These are phyloP conservation scores for Apodospora peruviana DNA, from an alignment of 495 filamentous ascomycete genomes.

Conservation along the genomic window DNA sequence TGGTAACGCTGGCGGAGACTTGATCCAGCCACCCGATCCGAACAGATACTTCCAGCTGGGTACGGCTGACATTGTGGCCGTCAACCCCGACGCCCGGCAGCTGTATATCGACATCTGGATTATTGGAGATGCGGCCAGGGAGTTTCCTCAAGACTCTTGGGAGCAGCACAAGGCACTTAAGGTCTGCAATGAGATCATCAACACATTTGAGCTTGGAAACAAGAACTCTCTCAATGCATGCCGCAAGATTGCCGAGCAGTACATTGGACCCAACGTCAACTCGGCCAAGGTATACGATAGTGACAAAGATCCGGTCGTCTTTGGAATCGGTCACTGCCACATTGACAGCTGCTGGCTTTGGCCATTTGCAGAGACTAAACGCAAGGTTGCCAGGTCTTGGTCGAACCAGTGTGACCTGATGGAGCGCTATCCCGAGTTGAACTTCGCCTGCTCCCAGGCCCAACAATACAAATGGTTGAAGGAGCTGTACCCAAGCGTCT, in stretches of 20 bases:
- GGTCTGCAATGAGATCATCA: conserved; percentile 80
- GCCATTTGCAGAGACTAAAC: conserved; percentile 98
- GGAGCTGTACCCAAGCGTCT: conserved; percentile 77
- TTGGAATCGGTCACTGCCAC: conserved; percentile 90
- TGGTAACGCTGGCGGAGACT: conserved; percentile 84
- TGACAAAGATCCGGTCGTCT: conserved; percentile 68
- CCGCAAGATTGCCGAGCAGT: conserved; percentile 75
- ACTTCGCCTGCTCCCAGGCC: conserved; percentile 86
- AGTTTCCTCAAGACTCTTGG: conserved; percentile 75
- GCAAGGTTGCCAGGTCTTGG: conserved; percentile 95
- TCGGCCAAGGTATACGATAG: conserved; percentile 78
- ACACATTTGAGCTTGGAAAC: conserved; percentile 75
- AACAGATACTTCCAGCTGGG: conserved; percentile 71
- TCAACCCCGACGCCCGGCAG: conserved; percentile 77
- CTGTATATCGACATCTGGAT: conserved; percentile 94
- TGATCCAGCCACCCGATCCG: conserved; percentile 81
- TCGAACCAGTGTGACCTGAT: conserved; percentile 91
- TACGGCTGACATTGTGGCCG: conserved; percentile 80
- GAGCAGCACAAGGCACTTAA: conserved; percentile 82
- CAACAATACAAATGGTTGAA: conserved; percentile 99
- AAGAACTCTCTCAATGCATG: conserved; percentile 71
- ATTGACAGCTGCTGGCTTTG: conserved; percentile 98
- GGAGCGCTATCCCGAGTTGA: conserved; percentile 89
- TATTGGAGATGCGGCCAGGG: conserved; percentile 78
- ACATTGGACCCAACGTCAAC: conserved; percentile 75